Conservation (phyloP, 768 basidiomycete species). For the Mrakia blollopis region DNA sequence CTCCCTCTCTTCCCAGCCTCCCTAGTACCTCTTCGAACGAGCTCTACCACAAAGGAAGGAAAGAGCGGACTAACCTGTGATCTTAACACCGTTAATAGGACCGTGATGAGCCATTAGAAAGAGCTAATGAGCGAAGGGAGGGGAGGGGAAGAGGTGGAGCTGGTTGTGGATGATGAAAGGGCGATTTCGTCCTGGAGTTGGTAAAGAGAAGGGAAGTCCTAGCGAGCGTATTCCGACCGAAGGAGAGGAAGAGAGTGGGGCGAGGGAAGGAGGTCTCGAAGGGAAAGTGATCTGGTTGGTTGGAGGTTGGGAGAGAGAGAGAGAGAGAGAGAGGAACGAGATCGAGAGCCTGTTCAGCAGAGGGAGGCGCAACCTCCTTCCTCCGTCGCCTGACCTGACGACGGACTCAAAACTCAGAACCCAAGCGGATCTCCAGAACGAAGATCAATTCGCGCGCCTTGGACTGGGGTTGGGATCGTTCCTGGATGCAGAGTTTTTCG, state of each 20-base stretch:
- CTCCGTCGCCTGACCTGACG: too few species aligned
- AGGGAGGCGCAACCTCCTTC: too few species aligned
- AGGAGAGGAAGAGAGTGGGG: background rate
- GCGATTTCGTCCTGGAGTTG: background rate
- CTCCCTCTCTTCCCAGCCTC: background rate
- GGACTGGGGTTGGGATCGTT: too few species aligned
- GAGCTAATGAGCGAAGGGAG: background rate
- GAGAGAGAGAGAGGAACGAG: constrained; percentile 1
- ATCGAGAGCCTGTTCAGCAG: too few species aligned
- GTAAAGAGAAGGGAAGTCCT: too few species aligned
- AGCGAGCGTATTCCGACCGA: background rate
- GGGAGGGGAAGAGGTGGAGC: background rate
- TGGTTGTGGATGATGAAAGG: background rate
- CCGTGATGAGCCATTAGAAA: constrained; percentile 43
- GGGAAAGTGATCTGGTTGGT: background rate
- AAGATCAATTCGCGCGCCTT: too few species aligned
- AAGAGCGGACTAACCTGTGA: constrained; percentile 61
- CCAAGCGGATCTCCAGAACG: too few species aligned
- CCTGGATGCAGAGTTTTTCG: too few species aligned
- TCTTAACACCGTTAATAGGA: constrained; percentile 82
- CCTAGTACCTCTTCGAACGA: background rate
- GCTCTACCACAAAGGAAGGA: constrained; percentile 7
- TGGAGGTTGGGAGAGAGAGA: background rate
- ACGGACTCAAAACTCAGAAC: too few species aligned
- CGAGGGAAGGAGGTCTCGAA: background rate